Evolutionary conservation across 2,329 filamentous ascomycete species (phyloP).

Genomic region (Onygenales sp.): DNA sequence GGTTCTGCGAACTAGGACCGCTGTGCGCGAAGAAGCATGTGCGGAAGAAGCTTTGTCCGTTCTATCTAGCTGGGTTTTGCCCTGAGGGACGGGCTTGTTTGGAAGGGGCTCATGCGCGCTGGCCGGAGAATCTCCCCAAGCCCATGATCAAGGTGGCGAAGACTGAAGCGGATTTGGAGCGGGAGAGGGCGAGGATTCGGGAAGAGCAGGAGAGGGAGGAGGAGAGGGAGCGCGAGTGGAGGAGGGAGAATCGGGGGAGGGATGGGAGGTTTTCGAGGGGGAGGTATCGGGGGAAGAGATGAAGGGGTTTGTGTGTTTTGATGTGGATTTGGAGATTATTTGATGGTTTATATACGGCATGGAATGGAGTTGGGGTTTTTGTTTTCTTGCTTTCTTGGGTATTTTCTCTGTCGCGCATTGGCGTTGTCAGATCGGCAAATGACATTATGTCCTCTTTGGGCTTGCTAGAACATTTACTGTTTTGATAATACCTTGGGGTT

Average conservation of each 20-base stretch:
- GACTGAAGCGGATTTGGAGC: constrained; percentile 60
- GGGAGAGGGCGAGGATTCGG: constrained; percentile 45
- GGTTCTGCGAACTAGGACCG: constrained; percentile 87
- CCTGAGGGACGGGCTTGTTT: constrained; percentile 70
- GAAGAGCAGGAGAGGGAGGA: constrained; percentile 51
- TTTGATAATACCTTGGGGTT: no score
- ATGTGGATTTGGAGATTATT: neutral
- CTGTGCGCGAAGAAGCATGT: constrained; percentile 83
- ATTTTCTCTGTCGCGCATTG: no score
- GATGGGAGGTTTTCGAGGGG: constrained; percentile 33
- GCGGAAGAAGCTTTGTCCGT: constrained; percentile 67
- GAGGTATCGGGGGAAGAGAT: constrained; percentile 38
- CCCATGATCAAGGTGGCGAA: constrained; percentile 57
- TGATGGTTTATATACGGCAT: neutral
- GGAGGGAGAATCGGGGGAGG: constrained; percentile 42
- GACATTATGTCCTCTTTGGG: no score
- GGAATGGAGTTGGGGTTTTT: no score
- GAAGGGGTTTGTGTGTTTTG: constrained; percentile 4
- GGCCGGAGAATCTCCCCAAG: constrained; percentile 55
- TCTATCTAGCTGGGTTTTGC: constrained; percentile 90
- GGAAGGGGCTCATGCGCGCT: constrained; percentile 73
- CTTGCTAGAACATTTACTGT: no score
- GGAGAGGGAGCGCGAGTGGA: constrained; percentile 45
- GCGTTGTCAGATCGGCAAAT: no score
- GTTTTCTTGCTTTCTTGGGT: no score